Conservation (phyloP, 2,329 filamentous ascomycete genomes). For the Fusarium chlamydosporum region DNA sequence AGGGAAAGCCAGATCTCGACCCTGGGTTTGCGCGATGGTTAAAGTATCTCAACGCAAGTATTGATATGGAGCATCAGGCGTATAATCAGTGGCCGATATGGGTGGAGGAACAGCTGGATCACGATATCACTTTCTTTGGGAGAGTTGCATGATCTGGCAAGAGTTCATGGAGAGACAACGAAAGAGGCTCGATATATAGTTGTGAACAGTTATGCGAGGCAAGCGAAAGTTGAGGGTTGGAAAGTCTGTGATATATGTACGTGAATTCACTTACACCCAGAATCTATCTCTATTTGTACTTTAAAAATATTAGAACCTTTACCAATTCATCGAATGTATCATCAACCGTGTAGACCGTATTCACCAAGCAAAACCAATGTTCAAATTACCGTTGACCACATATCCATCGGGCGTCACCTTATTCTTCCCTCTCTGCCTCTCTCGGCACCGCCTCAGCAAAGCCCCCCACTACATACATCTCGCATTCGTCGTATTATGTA, state of each 20-base stretch:
- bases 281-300: background rate
- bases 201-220: background rate
- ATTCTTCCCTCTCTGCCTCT: slow-evolving; percentile 1
- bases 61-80: slow-evolving; percentile 60
- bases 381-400: background rate
- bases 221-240: background rate
- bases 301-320: background rate
- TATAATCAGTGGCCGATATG: slow-evolving; percentile 69
- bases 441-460: slow-evolving; percentile 36
- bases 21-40: slow-evolving; percentile 66
- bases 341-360: background rate
- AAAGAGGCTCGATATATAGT: background rate
- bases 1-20: slow-evolving; percentile 52
- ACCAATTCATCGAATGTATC: too few relatives aligned
- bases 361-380: background rate
- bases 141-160: slow-evolving; percentile 24
- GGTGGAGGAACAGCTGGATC: slow-evolving; percentile 66
- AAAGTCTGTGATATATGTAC: background rate
- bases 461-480: slow-evolving; percentile 43
- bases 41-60: slow-evolving; percentile 63
- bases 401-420: slow-evolving; percentile 5
- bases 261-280: background rate
- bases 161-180: background rate
- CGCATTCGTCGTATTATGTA: slow-evolving; percentile 53
- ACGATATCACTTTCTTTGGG: slow-evolving; percentile 63